Base-by-base conservation (phyloP, 2,329 filamentous ascomycete genomes). In the Penicillium crustosum region DNA sequence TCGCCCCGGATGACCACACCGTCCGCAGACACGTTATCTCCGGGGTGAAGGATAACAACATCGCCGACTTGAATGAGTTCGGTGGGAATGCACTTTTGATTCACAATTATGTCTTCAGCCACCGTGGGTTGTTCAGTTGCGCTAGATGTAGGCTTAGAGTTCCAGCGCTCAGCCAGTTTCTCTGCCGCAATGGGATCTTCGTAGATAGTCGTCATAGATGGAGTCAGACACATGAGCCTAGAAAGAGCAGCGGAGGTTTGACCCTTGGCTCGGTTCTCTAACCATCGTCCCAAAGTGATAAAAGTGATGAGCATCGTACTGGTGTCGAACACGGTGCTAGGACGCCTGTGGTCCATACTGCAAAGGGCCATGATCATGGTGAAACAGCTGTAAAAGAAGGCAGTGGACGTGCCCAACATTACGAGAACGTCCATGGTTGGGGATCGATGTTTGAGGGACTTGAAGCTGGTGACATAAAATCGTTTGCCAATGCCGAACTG, bases 301-400 rank as follows among this genome's bases (percentile, higher is more conserved):
- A 99, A 97, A 0, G 92, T 96, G 73, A 99, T 93, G 51, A 99
- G 82, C 94, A 97, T 99, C 23, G 92, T 96, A 76, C 93, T 97
- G 1, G 94, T 99, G 71, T 99, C 94, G 68, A 99, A 99, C 17
- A 97, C 89, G 2, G 92, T 97, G 62, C 86, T 88, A 0, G 94
- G 94, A 48, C 90, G 85, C 2, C 82, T 84, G 71, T 97, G 91
- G 7, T 91, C 90, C 23, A 85, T 79, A n/a, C 85, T 81, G 15
- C 90, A 65, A 21, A 97, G 73, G 0, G 92, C 95, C 17, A 97
- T 86, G 5, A 88, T 54, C 91, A 99, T 97, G 17, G 91, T 86
- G 48, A 90, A 86, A 65, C 92, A 78, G 73, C 93, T 97, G 78
- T 97, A 99, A 76, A 96, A 94, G 79, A 97, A 99, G 21, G 94